Evolutionary conservation across 2,329 filamentous ascomycete genomes (phyloP).

Genomic region (Claviceps arundinis): DNA sequence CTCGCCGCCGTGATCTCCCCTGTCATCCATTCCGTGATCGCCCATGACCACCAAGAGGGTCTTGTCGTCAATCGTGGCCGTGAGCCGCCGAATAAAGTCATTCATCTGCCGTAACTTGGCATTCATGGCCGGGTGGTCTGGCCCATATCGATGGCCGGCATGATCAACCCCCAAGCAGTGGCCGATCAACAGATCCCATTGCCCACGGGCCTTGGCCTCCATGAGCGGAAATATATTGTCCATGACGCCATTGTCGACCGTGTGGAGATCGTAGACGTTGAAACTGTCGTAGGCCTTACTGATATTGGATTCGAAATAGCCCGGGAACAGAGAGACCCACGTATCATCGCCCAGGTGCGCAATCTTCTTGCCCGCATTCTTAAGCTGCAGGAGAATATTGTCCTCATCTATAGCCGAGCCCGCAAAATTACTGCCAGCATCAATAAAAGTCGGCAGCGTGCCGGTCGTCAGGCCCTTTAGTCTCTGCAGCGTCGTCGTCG

Average conservation of each 20-base stretch:
- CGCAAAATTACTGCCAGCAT: conserved; percentile 88
- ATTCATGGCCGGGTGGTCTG: conserved; percentile 82
- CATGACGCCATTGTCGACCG: conserved; percentile 87
- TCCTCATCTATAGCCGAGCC: conserved; percentile 95
- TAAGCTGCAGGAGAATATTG: conserved; percentile 54
- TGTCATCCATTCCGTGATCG: conserved; percentile 97
- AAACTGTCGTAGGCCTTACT: conserved; percentile 91
- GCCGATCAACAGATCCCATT: conserved; percentile 91
- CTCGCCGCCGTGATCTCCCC: conserved; percentile 97
- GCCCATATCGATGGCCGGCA: conserved; percentile 90
- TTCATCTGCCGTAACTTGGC: conserved; percentile 91
- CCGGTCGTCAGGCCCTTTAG: conserved; percentile 92
- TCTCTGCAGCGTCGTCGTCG: conserved; percentile 82
- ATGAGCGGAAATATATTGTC: conserved; percentile 83
- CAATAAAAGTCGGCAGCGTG: conserved; percentile 86
- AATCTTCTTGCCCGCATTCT: conserved; percentile 55
- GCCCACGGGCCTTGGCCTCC: conserved; percentile 44
- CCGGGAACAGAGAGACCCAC: conserved; percentile 86
- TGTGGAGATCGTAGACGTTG: conserved; percentile 96
- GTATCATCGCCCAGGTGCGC: conserved; percentile 97
- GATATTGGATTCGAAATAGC: conserved; percentile 78
- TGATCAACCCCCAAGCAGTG: conserved; percentile 95
- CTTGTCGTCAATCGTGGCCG: conserved; percentile 61
- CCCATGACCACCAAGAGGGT: conserved; percentile 93
- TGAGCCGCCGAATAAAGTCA: conserved; percentile 57